Evolutionary conservation across 192 early-diverging fungal genomes (phyloP).

Genomic region (Coemansia sp.): DNA sequence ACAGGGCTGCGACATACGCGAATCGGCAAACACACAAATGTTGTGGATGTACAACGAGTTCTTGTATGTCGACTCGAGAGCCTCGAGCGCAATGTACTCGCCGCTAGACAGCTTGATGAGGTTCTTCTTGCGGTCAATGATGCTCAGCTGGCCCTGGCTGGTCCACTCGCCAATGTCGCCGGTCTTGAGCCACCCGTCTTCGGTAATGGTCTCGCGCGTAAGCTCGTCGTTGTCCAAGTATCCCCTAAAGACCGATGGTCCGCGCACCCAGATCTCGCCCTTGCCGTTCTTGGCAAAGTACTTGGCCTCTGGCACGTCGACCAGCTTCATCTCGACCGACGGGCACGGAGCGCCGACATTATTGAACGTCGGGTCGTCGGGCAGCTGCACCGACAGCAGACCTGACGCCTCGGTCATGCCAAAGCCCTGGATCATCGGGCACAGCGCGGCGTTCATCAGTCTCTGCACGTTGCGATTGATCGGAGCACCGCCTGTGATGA

Average conservation of each 20-base stretch:
- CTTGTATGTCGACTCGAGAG: slow-evolving; percentile 89
- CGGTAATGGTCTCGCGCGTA: slow-evolving; percentile 65
- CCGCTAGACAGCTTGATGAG: slow-evolving; percentile 88
- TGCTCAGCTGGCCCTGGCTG: slow-evolving; percentile 70
- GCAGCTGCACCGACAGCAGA: slow-evolving; percentile 65
- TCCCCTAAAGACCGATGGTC: slow-evolving; percentile 74
- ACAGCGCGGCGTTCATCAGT: slow-evolving; percentile 73
- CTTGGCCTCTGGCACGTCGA: slow-evolving; percentile 64
- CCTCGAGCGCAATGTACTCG: slow-evolving; percentile 94
- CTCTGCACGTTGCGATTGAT: slow-evolving; percentile 80
- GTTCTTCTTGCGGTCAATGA: slow-evolving; percentile 95
- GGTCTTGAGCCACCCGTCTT: slow-evolving; percentile 84
- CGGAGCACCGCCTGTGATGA: slow-evolving; percentile 85
- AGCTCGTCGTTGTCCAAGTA: slow-evolving; percentile 74
- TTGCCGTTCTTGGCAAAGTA: slow-evolving; percentile 63
- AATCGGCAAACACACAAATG: slow-evolving; percentile 74
- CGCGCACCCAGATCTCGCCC: slow-evolving; percentile 85
- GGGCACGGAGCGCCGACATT: slow-evolving; percentile 75
- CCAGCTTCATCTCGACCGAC: slow-evolving; percentile 76
- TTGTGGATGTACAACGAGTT: slow-evolving; percentile 68
- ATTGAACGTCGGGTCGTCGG: slow-evolving; percentile 57
- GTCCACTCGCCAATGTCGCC: slow-evolving; percentile 90
- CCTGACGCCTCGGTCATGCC: slow-evolving; percentile 83
- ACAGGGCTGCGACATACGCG: slow-evolving; percentile 66
- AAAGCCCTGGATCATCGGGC: slow-evolving; percentile 83